These are phyloP conservation scores for Nannochloropsis salina DNA, from an alignment of 108 stramenopile species.

Conservation along the genomic window DNA sequence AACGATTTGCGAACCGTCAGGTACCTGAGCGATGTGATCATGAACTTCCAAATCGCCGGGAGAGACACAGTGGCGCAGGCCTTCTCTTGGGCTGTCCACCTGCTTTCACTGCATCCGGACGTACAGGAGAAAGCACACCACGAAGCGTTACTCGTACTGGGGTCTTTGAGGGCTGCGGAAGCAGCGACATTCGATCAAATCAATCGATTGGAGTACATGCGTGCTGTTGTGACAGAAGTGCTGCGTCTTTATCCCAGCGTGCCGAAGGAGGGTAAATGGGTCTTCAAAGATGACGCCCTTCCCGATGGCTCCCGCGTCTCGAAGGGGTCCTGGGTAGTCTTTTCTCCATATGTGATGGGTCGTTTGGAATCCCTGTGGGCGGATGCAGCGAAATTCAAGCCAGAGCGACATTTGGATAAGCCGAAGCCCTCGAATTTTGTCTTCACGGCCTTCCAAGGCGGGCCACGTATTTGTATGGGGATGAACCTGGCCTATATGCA, in stretches of 20 bases:
- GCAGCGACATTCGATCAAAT: slow-evolving; percentile 22
- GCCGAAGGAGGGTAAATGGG: slow-evolving; percentile 49
- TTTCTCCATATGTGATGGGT: slow-evolving; percentile 47
- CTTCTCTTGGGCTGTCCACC: slow-evolving; percentile 54
- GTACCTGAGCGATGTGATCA: slow-evolving; percentile 56
- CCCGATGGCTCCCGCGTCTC: slow-evolving; percentile 58
- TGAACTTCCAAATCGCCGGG: slow-evolving; percentile 60
- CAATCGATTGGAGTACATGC: slow-evolving; percentile 43
- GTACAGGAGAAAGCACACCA: slow-evolving; percentile 42
- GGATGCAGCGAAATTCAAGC: slow-evolving; percentile 49
- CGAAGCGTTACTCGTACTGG: slow-evolving; percentile 36
- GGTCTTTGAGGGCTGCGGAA: background rate
- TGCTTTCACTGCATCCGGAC: slow-evolving; percentile 48
- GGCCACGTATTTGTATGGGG: slow-evolving; percentile 29
- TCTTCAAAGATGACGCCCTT: slow-evolving; percentile 47
- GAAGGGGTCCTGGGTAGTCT: slow-evolving; percentile 42
- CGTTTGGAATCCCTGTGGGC: slow-evolving; percentile 47
- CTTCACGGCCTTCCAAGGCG: slow-evolving; percentile 35
- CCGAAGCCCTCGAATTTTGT: slow-evolving; percentile 32
- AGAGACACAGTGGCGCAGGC: slow-evolving; percentile 61
- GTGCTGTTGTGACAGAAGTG: slow-evolving; percentile 50
- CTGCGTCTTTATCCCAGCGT: slow-evolving; percentile 58
- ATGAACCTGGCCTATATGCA: slow-evolving; percentile 30
- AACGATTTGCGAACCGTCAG: background rate
- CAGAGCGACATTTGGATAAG: slow-evolving; percentile 52